Percentiles rank a stretch among this genome's conserved stretches.
These are phyloP conservation scores for Capsicum chinense DNA, from an alignment of 257 asterid genomes.

Conservation along the genomic window DNA sequence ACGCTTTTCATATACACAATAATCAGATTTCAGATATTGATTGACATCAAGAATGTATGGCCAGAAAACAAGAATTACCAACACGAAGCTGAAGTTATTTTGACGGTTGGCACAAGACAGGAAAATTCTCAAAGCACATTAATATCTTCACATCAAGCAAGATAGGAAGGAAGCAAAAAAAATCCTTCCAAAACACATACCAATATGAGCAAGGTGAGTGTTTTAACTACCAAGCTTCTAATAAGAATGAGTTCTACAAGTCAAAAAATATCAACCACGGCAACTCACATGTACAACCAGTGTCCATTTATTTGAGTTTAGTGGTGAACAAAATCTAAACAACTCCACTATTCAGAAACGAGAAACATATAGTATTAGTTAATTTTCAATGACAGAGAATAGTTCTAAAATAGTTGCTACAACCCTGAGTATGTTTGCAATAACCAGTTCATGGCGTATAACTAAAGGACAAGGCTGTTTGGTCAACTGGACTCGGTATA, in stretches of 20 bases:
- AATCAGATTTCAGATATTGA: neutral
- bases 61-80: neutral
- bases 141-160: neutral
- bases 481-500: neutral
- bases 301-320: neutral
- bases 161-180: slow-evolving; percentile 18
- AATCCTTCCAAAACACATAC: neutral
- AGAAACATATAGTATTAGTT: neutral
- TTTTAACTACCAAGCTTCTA: neutral
- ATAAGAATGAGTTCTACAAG: neutral
- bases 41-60: neutral
- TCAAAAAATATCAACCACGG: neutral
- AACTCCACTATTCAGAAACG: neutral
- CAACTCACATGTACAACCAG: neutral
- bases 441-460: neutral
- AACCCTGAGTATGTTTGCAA: neutral
- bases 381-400: neutral
- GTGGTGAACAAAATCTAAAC: neutral
- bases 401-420: neutral
- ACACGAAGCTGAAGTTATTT: neutral
- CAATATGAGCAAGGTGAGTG: neutral
- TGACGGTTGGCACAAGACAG: neutral
- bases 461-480: neutral
- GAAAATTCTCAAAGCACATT: slow-evolving; percentile 1
- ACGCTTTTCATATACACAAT: neutral